Evolutionary conservation across 306 rosid species (phyloP), one percentile per base, ranked within the genome.

Genomic region (Herpetospermum pedunculosum): DNA sequence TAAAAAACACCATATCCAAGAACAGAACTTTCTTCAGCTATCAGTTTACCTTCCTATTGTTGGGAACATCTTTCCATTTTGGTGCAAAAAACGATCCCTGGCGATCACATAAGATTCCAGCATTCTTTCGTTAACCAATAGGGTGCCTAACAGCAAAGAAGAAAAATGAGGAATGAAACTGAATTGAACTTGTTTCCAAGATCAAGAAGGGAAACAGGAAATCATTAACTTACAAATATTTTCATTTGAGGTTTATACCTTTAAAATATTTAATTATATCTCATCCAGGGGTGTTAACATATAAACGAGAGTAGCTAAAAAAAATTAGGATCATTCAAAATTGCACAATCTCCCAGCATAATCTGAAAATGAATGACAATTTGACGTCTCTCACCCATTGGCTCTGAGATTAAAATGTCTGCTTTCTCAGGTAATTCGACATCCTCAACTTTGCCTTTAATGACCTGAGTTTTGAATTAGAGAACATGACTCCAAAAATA

Each of bases 81-180:
- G 90, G 70, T 69, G 75, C 52, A 93, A 91, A 84, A 93, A 93
- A 52, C 98, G 89, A 86, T 93, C 98, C 80, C 98, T 85, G 49
- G 98, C 98, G 74, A 93, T 93, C 75, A 93, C 98, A 77, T 93
- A 93, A 72, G 98, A 86, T 84, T 93, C 98, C 77, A 93, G 82
- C 98, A 93, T 93, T 81, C 98, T 89, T 84, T 93, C 98, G 69
- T 93, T 93, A 28, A 93, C 84, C 72, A 93, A 83, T 83, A 93
- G 80, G 73, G 97, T 93, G 54, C 98, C 98, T 92, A 55, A 50
- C 41, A 70, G 28, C 26, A 21, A 49, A 53, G 12, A 35, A 19
- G 49, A 35, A 44, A 62, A 65, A 38, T 75, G 41, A 48, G 43
- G 74, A 81, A 35, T 48, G 47, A 6, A 19, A 25, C 60, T 54